Evolutionary conservation across 805 yeast genomes (phyloP).

Genomic region (Saturnispora gosingensis): DNA sequence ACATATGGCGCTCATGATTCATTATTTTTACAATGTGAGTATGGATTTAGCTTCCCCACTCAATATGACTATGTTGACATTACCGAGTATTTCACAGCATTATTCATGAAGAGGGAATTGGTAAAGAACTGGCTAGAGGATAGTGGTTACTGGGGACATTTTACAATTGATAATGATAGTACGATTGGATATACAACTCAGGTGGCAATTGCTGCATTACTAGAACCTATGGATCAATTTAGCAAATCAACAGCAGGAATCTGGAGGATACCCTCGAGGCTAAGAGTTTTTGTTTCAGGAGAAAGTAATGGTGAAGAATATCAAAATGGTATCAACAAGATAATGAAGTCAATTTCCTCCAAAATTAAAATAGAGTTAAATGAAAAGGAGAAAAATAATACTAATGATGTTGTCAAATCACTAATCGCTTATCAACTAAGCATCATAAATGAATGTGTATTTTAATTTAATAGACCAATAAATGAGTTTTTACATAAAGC

Average conservation of each 20-base stretch:
- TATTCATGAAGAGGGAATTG: neutral
- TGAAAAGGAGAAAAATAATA: neutral
- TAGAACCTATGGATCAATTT: neutral
- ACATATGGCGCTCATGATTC: constrained; percentile 88
- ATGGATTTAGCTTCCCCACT: constrained; percentile 57
- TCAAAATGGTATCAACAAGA: neutral
- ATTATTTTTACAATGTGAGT: constrained; percentile 72
- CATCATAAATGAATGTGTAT: neutral
- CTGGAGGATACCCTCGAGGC: neutral
- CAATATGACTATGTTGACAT: constrained; percentile 61
- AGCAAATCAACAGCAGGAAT: neutral
- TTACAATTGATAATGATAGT: constrained; percentile 1
- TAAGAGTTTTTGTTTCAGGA: neutral
- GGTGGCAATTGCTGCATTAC: neutral
- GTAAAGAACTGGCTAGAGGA: neutral
- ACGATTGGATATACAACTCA: neutral
- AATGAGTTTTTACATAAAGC: neutral
- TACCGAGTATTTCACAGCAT: constrained; percentile 24
- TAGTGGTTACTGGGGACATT: neutral
- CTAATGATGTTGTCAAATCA: neutral
- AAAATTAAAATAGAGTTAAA: neutral
- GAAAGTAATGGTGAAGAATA: neutral
- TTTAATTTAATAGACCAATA: neutral
- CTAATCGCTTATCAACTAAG: constrained; percentile 1
- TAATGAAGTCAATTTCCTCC: neutral